These are phyloP conservation scores for Acacia acuminata DNA, from an alignment of 306 rosid species.

Conservation along the genomic window DNA sequence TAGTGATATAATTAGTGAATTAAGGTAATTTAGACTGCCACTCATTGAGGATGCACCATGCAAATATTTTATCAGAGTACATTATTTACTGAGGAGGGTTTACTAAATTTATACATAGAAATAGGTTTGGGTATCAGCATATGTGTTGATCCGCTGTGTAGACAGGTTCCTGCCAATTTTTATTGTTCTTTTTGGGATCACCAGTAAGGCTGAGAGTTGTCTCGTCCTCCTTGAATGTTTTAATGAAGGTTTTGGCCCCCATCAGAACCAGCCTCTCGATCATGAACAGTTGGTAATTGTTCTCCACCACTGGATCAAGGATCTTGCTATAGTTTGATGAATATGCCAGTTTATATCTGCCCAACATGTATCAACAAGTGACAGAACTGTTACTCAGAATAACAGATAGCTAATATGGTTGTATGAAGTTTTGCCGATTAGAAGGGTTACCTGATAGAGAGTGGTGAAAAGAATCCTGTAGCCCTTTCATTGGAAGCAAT, in stretches of 20 bases:
- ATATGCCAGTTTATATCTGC: constrained; percentile 82
- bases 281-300: constrained; percentile 89
- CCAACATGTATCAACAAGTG: constrained; percentile 30
- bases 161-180: constrained; percentile 87
- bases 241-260: constrained; percentile 81
- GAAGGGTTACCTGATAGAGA: constrained; percentile 66
- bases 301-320: constrained; percentile 65
- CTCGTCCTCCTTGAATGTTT: constrained; percentile 81
- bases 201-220: constrained; percentile 76
- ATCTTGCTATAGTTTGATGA: constrained; percentile 78
- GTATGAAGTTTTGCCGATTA: not conserved
- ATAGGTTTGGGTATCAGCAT: constrained; percentile 41
- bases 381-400: not conserved
- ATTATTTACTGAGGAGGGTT: not conserved
- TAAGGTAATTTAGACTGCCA: constrained; percentile 30
- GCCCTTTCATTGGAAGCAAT: constrained; percentile 95
- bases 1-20: not conserved
- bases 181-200: constrained; percentile 92
- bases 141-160: constrained; percentile 54
- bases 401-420: not conserved
- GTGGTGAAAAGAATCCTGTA: constrained; percentile 88
- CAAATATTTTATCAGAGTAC: not conserved
- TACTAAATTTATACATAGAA: not conserved
- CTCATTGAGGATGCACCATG: not conserved
- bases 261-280: constrained; percentile 79